Evolutionary conservation across 148 eudicot genomes (phyloP), one percentile per base, ranked within the genome.

Genomic region (Pouteria glomerata): DNA sequence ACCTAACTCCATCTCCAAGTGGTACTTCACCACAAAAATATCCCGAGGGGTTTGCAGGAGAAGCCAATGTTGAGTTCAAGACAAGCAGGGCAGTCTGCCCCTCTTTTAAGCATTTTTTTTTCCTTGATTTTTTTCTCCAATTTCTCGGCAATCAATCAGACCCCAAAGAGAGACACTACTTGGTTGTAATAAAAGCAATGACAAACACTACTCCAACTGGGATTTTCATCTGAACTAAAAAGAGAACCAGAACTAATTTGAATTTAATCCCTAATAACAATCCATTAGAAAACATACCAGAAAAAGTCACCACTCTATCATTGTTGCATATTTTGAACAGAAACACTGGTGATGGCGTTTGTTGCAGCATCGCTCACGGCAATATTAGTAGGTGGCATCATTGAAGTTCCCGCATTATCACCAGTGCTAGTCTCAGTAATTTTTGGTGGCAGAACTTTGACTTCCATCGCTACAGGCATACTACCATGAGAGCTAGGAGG

Each of bases 401-500:
- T 1, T 8, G 52, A 30, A 56, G 35, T 74, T 57, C 47, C 45
- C 63, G 21, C 33, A 27, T 30, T 21, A 37, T 37, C 31, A 51
- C 41, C 73, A 48, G 39, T 6, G 27, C 18, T 30, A 42, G 24
- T 19, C 65, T 71, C 74, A 1, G 55, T 8, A 58, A 2, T 44
- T n/a, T 71, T 71, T 13, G 64, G 41, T 30, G 31, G 55, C 37
- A 71, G 42, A 58, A 30, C 74, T n/a, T n/a, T 58, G 5, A 44
- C 16, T 61, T 61, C 65, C 1, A 23, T 35, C 8, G 15, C 21
- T 19, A 6, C 42, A 33, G 65, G 44, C 7, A 61, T 1, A 3
- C 34, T 61, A 6, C 18, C 44, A 34, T 33, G 13, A 29, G n/a
- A 24, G 53, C 31, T 29, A 68, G n/a, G 53, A 18, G 57, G 19